Conservation (phyloP, 352 stramenopile species). For the Pythium monospermum region DNA sequence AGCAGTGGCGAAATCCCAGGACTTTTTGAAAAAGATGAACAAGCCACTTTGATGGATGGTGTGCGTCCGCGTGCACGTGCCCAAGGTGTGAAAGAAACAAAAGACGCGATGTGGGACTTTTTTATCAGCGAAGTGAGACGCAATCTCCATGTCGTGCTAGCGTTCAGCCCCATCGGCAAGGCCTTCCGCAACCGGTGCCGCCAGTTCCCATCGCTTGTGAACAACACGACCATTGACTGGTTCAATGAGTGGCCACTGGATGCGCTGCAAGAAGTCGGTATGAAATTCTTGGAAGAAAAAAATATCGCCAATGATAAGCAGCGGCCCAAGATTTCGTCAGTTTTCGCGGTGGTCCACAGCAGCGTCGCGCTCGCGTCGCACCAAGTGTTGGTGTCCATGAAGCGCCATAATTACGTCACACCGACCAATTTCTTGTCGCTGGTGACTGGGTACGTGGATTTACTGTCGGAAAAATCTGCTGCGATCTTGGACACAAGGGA, state of each 20-base stretch:
- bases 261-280: slow-evolving; percentile 89
- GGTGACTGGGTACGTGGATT: slow-evolving; percentile 88
- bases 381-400: slow-evolving; percentile 86
- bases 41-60: slow-evolving; percentile 78
- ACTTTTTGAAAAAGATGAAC: slow-evolving; percentile 91
- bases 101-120: slow-evolving; percentile 89
- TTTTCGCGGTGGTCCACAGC: slow-evolving; percentile 89
- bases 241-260: slow-evolving; percentile 92
- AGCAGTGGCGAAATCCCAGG: slow-evolving; percentile 90
- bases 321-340: slow-evolving; percentile 74
- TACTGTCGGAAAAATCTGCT: slow-evolving; percentile 69
- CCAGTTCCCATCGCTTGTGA: slow-evolving; percentile 92
- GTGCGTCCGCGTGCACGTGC: slow-evolving; percentile 60
- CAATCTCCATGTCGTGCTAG: slow-evolving; percentile 91
- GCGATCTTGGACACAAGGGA: slow-evolving; percentile 70
- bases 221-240: slow-evolving; percentile 94
- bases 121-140: slow-evolving; percentile 89
- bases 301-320: slow-evolving; percentile 68
- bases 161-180: slow-evolving; percentile 91
- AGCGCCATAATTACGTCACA: slow-evolving; percentile 93
- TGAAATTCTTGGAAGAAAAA: slow-evolving; percentile 90
- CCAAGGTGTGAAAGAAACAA: slow-evolving; percentile 83
- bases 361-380: slow-evolving; percentile 78
- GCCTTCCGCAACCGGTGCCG: slow-evolving; percentile 77
- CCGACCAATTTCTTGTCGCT: slow-evolving; percentile 92